A percentile compares a stretch with the other conserved stretches of the same genome.
Evolutionary conservation across 768 basidiomycete genomes (phyloP).

Genomic region (Boletus rubescentipes): DNA sequence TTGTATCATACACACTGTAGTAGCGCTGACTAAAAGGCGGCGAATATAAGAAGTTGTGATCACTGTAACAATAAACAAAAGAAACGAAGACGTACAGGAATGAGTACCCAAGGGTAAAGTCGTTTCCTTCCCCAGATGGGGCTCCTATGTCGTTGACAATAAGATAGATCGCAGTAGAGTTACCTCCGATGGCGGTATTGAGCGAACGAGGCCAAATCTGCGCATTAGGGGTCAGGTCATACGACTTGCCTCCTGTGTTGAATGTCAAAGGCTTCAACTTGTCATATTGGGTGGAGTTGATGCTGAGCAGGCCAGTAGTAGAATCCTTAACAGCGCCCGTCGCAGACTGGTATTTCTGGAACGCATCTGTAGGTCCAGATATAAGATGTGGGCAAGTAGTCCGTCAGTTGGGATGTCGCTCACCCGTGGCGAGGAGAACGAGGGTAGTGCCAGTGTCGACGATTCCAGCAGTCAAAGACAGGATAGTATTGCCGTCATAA

Average conservation of each 20-base stretch:
- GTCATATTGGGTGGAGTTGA: conserved; percentile 22
- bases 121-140: conserved; percentile 9
- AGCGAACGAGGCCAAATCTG: conserved; percentile 38
- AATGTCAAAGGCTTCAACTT: conserved; percentile 26
- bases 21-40: conserved; percentile 35
- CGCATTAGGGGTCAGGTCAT: conserved; percentile 23
- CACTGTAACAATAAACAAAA: too few relatives aligned
- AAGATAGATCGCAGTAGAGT: conserved; percentile 26
- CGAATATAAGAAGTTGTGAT: neutral
- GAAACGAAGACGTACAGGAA: conserved; percentile 8
- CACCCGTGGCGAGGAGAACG: conserved; percentile 29
- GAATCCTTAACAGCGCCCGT: conserved; percentile 29
- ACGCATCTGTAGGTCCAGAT: conserved; percentile 19
- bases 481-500: neutral
- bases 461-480: conserved; percentile 17
- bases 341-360: conserved; percentile 11
- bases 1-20: conserved; percentile 43
- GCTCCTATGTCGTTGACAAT: conserved; percentile 22
- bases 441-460: conserved; percentile 27
- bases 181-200: conserved; percentile 31
- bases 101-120: conserved; percentile 21
- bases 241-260: conserved; percentile 13
- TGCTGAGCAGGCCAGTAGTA: conserved; percentile 23
- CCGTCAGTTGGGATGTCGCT: neutral
- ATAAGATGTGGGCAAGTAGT: neutral